Base-by-base conservation (phyloP, 2,329 filamentous ascomycete genomes). In the Huntiella savannae region DNA sequence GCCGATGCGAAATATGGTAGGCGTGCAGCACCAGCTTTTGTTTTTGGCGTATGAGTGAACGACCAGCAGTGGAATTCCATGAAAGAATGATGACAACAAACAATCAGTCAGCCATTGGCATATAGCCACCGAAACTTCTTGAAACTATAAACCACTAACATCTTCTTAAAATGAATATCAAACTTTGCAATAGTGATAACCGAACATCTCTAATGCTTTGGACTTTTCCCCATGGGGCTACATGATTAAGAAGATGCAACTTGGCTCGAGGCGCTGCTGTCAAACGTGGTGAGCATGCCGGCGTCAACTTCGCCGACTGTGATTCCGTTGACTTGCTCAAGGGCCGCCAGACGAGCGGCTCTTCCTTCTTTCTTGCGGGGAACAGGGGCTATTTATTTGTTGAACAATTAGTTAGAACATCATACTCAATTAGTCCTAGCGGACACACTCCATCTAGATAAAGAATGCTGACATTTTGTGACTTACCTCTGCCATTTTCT, bases 401-500 rank as follows among this genome's bases (percentile, higher is more conserved):
- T 22, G 16, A 7, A 46, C 2, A 28, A 33, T 5, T 4, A 34
- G 38, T 46, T 22, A 19, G 37, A 4, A 33, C n/a, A 22, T 17
- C 12, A 17, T 33, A 16, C 12, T 17, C 39, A 41, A 41, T 28
- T 17, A 28, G 22, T 7, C 22, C 22, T 28, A 22, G 11, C 22
- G 22, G n/a, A 16, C 17, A 41, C 12, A 41, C 19, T 28, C 4
- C 5, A 41, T 6, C 15, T 4, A 22, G 12, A 11, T 5, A 41
- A 28, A 17, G 4, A 22, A 28, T 13, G 11, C 19, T 22, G 8
- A 41, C 17, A 34, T 43, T 34, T 16, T 22, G 10, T 33, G 8
- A 47, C 67, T 55, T 64, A 83, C 82, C 84, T 69, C 91, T 82
- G 52, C 83, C 85, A 62, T 98, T 98, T 62, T 98, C 87, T 62